These are phyloP conservation scores for Canariomyces notabilis DNA, from an alignment of 2,329 filamentous ascomycete species.

Conservation along the genomic window DNA sequence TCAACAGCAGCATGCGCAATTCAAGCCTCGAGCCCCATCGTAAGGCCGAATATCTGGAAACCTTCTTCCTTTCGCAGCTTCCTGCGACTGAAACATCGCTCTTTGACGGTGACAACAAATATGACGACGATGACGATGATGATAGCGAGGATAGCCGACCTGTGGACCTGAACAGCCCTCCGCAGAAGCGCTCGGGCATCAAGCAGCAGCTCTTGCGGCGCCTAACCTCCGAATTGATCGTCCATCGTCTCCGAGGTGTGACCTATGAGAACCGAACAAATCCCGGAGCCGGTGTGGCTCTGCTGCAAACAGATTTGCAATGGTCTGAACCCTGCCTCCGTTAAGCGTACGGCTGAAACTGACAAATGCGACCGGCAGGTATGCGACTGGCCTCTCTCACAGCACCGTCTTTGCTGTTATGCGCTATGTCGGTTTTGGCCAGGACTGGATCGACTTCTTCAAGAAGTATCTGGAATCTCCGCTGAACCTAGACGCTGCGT, in stretches of 20 bases:
- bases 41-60: conserved; percentile 24
- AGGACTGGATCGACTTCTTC: conserved; percentile 41
- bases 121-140: conserved; percentile 21
- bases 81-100: conserved; percentile 27
- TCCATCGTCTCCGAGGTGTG: conserved; percentile 31
- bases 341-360: background rate
- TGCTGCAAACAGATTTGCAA: conserved; percentile 39
- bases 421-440: conserved; percentile 39
- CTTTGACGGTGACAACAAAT: conserved; percentile 18
- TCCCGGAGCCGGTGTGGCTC: conserved; percentile 26
- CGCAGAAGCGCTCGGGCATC: conserved; percentile 26
- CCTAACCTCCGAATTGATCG: conserved; percentile 35
- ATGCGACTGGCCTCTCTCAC: conserved; percentile 39
- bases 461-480: conserved; percentile 41
- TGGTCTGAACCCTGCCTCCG: conserved; percentile 27
- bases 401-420: conserved; percentile 39
- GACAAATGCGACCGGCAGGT: conserved; percentile 3
- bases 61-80: conserved; percentile 34
- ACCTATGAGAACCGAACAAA: conserved; percentile 20
- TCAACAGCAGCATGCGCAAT: background rate
- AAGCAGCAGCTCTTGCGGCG: conserved; percentile 37
- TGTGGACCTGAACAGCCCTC: conserved; percentile 12
- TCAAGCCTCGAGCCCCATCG: conserved; percentile 16
- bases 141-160: conserved; percentile 16
- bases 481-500: conserved; percentile 37